These are phyloP conservation scores for Pisolithus albus DNA, from an alignment of 768 basidiomycete species.

Conservation along the genomic window DNA sequence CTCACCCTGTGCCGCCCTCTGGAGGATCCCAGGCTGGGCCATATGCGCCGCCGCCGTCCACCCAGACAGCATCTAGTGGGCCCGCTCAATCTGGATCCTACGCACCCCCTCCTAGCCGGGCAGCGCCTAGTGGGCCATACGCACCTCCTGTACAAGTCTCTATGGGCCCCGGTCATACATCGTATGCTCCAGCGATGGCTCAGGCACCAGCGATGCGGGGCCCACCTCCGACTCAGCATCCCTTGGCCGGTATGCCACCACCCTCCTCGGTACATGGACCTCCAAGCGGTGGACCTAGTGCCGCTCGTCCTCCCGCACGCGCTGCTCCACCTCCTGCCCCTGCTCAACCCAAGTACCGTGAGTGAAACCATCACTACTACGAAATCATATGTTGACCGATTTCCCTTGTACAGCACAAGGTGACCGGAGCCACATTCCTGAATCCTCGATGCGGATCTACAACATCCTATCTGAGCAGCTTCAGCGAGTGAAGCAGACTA, in stretches of 20 bases:
- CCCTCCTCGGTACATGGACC: conserved; percentile 12
- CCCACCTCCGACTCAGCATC: conserved; percentile 21
- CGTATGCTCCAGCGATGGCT: conserved; percentile 25
- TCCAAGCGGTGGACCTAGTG: conserved; percentile 23
- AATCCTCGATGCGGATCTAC: conserved; percentile 56
- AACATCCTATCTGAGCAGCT: conserved; percentile 60
- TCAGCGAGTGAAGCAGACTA: conserved; percentile 60
- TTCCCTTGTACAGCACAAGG: conserved; percentile 57
- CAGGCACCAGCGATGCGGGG: conserved; percentile 25
- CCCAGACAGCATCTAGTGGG: conserved; percentile 10
- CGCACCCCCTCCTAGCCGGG: conserved; percentile 6
- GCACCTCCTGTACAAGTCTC: conserved; percentile 20
- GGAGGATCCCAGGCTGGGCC: conserved; percentile 24
- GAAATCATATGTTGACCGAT: background rate
- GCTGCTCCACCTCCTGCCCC: conserved; percentile 33
- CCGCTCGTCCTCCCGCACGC: conserved; percentile 19
- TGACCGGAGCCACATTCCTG: conserved; percentile 88
- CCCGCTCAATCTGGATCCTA: conserved; percentile 20
- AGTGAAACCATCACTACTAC: conserved; percentile 20
- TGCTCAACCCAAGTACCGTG: conserved; percentile 53
- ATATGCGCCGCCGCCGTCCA: conserved; percentile 16
- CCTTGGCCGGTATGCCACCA: background rate
- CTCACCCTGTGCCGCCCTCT: conserved; percentile 17
- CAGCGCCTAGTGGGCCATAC: conserved; percentile 19
- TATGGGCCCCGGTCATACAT: conserved; percentile 5